Percentiles rank a stretch among this genome's conserved stretches.
These are phyloP conservation scores for Coemansia sp. DNA, from an alignment of 192 early-diverging fungal species.

Conservation along the genomic window DNA sequence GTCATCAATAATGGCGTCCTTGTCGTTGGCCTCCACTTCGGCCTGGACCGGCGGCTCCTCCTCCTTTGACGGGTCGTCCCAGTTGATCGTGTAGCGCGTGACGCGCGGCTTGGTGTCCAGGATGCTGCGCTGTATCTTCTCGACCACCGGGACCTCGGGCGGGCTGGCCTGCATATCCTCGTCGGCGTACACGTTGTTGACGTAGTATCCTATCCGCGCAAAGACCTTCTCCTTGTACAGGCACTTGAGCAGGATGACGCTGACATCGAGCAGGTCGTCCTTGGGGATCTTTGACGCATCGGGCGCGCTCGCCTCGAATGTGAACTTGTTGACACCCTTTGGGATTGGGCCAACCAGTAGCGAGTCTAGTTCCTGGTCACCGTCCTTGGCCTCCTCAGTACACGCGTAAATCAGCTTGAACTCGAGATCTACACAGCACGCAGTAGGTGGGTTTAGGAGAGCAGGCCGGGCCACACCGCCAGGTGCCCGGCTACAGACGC, in stretches of 20 bases:
- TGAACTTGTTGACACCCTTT: conserved; percentile 89
- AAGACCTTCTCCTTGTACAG: conserved; percentile 88
- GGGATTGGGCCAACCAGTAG: conserved; percentile 96
- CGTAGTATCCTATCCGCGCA: conserved; percentile 96
- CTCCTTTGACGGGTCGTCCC: conserved; percentile 46
- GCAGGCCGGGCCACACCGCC: too few relatives aligned
- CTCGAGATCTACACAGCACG: conserved; percentile 71
- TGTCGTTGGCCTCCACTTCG: conserved; percentile 4
- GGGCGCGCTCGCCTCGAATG: conserved; percentile 72
- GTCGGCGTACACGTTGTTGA: conserved; percentile 92
- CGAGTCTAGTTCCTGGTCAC: conserved; percentile 91
- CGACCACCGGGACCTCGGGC: conserved; percentile 63
- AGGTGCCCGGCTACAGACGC: too few relatives aligned
- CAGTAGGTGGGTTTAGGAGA: too few relatives aligned
- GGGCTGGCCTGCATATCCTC: conserved; percentile 73
- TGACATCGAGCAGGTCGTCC: conserved; percentile 80
- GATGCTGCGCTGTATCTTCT: conserved; percentile 78
- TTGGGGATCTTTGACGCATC: conserved; percentile 70
- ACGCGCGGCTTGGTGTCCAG: conserved; percentile 93
- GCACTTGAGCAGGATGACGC: conserved; percentile 85
- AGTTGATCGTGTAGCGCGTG: conserved; percentile 75
- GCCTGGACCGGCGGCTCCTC: conserved; percentile 25
- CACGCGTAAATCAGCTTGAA: conserved; percentile 97
- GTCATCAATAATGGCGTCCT: conserved; percentile 5
- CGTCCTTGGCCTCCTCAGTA: conserved; percentile 68